Percentiles rank a stretch among this genome's conserved stretches.
These are phyloP conservation scores for Kwoniella dejecticola DNA, from an alignment of 768 basidiomycete species.

Conservation along the genomic window DNA sequence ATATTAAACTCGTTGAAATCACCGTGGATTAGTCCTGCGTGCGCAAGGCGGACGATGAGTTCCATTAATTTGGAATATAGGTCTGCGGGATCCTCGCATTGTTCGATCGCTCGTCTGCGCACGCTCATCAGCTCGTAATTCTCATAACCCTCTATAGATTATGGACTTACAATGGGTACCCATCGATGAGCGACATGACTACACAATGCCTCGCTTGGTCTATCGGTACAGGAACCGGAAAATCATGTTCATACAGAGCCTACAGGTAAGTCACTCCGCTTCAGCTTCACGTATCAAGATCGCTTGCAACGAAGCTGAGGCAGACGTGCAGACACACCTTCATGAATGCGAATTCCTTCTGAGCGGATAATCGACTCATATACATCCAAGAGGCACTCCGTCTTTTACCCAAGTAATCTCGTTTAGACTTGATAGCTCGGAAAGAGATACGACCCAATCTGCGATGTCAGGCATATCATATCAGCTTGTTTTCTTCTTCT, in stretches of 20 bases:
- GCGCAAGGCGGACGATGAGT: constrained; percentile 90
- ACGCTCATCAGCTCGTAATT: neutral
- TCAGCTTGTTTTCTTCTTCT: neutral
- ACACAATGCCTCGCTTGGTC: constrained; percentile 95
- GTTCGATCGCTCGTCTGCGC: constrained; percentile 71
- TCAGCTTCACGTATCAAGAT: constrained; percentile 4
- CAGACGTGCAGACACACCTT: constrained; percentile 63
- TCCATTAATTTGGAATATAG: constrained; percentile 93
- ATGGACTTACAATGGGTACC: constrained; percentile 79
- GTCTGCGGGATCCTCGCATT: constrained; percentile 80
- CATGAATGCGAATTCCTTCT: constrained; percentile 99
- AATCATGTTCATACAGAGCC: constrained; percentile 87
- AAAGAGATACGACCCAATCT: constrained; percentile 98
- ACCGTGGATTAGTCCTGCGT: constrained; percentile 93
- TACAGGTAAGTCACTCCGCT: constrained; percentile 50
- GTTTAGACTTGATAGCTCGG: constrained; percentile 91
- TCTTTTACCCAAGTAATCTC: constrained; percentile 93
- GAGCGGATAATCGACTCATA: constrained; percentile 91
- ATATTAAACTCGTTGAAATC: constrained; percentile 99
- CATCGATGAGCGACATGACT: constrained; percentile 93
- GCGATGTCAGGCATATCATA: neutral
- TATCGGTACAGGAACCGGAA: constrained; percentile 89
- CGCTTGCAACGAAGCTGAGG: neutral
- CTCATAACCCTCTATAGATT: constrained; percentile 1
- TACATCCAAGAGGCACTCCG: constrained; percentile 99